Conservation (phyloP, 2,329 filamentous ascomycete species). For the Chalara sp. region DNA sequence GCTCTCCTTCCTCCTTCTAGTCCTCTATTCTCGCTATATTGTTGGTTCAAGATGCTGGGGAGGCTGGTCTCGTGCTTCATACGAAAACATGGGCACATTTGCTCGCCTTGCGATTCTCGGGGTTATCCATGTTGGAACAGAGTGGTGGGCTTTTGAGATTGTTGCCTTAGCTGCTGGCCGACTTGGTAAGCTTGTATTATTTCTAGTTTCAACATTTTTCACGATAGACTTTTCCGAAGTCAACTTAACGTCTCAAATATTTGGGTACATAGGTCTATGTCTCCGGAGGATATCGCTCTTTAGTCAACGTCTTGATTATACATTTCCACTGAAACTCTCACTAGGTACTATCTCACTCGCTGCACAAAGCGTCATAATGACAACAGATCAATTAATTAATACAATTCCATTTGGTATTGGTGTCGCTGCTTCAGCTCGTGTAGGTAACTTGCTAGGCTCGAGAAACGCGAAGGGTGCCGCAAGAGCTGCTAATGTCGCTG, state of each 20-base stretch:
- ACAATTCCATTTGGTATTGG: constrained; percentile 84
- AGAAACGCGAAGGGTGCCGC: constrained; percentile 58
- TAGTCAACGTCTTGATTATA: too few relatives aligned
- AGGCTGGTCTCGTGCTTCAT: constrained; percentile 57
- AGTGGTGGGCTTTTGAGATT: constrained; percentile 95
- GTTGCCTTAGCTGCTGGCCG: constrained; percentile 76
- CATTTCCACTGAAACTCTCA: too few relatives aligned
- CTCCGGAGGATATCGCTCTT: too few relatives aligned
- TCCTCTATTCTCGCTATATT: constrained; percentile 66
- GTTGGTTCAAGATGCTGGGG: constrained; percentile 73
- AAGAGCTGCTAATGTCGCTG: constrained; percentile 68
- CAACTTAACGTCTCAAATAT: too few relatives aligned
- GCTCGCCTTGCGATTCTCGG: constrained; percentile 68
- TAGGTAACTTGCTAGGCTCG: constrained; percentile 75
- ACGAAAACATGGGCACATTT: constrained; percentile 65
- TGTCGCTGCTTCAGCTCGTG: constrained; percentile 68
- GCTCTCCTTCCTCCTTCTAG: constrained; percentile 70
- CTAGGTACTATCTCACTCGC: constrained; percentile 69
- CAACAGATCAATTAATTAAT: constrained; percentile 70
- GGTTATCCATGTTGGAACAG: constrained; percentile 77
- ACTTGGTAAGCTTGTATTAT: constrained; percentile 30
- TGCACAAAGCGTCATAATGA: constrained; percentile 86
- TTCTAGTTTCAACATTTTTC: too few relatives aligned
- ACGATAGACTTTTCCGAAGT: too few relatives aligned
- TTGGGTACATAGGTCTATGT: too few relatives aligned